Percentiles rank a stretch among this genome's conserved stretches.
phyloP scores from a whole-genome alignment of 202 grass and related monocot genomes.

The Bolboschoenoplectus hybrid region DNA sequence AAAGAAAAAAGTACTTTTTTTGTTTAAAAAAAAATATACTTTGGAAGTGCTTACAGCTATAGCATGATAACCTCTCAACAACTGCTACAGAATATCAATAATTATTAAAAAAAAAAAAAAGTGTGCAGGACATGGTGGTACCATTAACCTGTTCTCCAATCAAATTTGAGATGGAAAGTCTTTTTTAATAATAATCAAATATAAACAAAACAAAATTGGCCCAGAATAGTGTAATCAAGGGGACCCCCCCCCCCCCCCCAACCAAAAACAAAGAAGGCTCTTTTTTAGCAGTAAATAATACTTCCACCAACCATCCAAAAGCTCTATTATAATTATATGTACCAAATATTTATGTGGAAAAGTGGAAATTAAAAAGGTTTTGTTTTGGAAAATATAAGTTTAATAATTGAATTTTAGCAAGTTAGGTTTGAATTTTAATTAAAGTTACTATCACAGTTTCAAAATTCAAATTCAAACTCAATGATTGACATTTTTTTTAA shows the following conservation, averaged over 20 bases:
- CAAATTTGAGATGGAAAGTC: slow-evolving; percentile 4
- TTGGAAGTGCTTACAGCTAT: background rate
- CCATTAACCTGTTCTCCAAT: background rate
- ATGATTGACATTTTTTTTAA: background rate
- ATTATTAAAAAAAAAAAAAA: background rate
- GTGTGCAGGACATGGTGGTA: background rate
- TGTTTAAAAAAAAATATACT: too few relatives aligned
- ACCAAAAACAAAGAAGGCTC: background rate
- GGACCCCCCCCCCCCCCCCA: background rate
- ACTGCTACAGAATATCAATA: background rate
- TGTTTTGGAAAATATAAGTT: background rate
- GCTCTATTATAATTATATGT: background rate
- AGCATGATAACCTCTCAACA: background rate
- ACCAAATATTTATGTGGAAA: background rate
- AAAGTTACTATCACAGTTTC: background rate
- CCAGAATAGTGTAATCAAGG: background rate
- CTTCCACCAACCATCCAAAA: background rate
- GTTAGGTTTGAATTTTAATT: background rate
- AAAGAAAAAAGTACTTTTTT: too few relatives aligned
- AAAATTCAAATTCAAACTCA: background rate
- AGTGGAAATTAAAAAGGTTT: background rate
- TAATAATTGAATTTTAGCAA: background rate
- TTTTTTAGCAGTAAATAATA: background rate
- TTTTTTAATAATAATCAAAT: background rate
- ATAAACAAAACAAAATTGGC: slow-evolving; percentile 5